Percentiles rank a stretch among this genome's conserved stretches.
Conservation (phyloP, 2,329 filamentous ascomycete genomes). For the Teratosphaeria destructans region DNA sequence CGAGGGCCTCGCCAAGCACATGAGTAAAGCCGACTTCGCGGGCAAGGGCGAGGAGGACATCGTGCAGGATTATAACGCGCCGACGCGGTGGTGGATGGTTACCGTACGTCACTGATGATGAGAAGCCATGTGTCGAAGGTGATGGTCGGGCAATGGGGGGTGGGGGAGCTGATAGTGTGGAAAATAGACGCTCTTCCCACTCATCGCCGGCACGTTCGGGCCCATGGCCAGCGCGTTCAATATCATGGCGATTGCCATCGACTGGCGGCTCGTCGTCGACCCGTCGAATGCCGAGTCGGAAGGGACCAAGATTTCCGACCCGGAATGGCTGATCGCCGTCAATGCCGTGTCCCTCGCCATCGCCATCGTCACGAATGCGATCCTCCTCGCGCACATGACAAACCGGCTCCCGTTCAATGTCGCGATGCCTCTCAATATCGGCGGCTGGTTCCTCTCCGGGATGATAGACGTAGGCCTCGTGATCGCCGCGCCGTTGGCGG, state of each 20-base stretch:
- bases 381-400: conserved; percentile 37
- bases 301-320: conserved; percentile 36
- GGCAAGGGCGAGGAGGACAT: conserved; percentile 5
- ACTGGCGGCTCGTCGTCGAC: conserved; percentile 41
- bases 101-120: background rate
- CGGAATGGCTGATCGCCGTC: conserved; percentile 38
- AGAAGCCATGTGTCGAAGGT: background rate
- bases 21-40: conserved; percentile 2
- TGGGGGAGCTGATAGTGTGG: too few relatives aligned
- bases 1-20: conserved; percentile 1
- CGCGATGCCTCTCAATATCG: conserved; percentile 70
- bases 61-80: conserved; percentile 6
- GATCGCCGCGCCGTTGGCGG: conserved; percentile 52
- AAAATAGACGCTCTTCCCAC: conserved; percentile 3
- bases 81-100: conserved; percentile 2
- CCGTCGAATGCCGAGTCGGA: conserved; percentile 31
- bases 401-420: conserved; percentile 57
- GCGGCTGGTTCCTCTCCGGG: conserved; percentile 59
- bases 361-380: conserved; percentile 42
- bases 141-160: too few relatives aligned
- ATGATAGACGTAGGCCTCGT: conserved; percentile 56
- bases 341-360: conserved; percentile 44
- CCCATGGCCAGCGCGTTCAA: conserved; percentile 16
- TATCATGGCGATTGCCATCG: conserved; percentile 36
- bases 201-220: conserved; percentile 14